Percentiles rank a stretch among this genome's conserved stretches.
Conservation (phyloP, 306 rosid species). For the Lathyrus sativus region DNA sequence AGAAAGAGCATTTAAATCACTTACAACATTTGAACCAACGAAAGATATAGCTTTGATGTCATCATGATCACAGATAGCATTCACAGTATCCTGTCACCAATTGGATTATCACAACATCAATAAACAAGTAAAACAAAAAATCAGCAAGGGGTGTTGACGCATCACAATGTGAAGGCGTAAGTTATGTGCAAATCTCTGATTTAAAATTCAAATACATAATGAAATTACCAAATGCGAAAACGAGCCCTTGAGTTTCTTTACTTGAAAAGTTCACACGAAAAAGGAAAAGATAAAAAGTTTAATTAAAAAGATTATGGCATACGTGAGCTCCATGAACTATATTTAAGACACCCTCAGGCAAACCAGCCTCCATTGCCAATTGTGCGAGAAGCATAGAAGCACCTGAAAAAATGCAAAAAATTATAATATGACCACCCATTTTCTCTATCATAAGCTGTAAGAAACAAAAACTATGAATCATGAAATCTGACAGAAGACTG, state of each 20-base stretch:
- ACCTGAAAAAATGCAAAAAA: conserved; percentile 51
- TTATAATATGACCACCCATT: conserved; percentile 10
- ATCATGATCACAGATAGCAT: conserved; percentile 88
- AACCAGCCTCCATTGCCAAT: conserved; percentile 95
- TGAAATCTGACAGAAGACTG: neutral
- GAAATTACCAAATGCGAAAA: conserved; percentile 2
- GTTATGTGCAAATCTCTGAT: conserved; percentile 21
- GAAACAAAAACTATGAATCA: neutral
- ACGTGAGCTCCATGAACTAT: conserved; percentile 92
- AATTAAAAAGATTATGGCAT: conserved; percentile 33
- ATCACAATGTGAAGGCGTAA: conserved; percentile 1
- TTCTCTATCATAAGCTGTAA: neutral
- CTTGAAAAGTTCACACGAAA: conserved; percentile 8
- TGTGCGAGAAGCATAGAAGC: conserved; percentile 86
- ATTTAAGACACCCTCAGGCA: conserved; percentile 91
- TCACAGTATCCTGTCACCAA: conserved; percentile 80
- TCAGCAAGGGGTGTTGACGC: neutral
- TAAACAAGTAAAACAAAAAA: conserved; percentile 25
- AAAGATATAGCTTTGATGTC: conserved; percentile 87
- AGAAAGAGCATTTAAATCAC: conserved; percentile 24
- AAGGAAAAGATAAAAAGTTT: conserved; percentile 12
- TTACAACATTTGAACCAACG: conserved; percentile 91
- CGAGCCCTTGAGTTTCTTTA: neutral
- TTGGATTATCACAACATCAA: conserved; percentile 26
- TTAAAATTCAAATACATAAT: conserved; percentile 9